Percentiles rank a stretch among this genome's conserved stretches.
Conservation (phyloP, 768 basidiomycete genomes). For the Chlorophyllum brunneum region DNA sequence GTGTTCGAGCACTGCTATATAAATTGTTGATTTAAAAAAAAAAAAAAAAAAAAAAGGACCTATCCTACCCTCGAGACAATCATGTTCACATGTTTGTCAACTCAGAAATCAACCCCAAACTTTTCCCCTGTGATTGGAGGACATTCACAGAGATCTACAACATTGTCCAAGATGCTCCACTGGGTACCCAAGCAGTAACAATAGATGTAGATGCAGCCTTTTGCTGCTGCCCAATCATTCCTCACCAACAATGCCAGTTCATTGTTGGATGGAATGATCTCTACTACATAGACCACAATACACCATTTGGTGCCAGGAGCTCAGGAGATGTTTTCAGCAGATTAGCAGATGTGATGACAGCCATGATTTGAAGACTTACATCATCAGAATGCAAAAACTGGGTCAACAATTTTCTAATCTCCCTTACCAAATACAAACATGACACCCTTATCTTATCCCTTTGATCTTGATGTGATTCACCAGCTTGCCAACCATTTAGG, state of each 20-base stretch:
- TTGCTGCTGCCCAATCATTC: conserved; percentile 27
- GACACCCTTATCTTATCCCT: neutral
- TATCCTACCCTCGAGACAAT: conserved; percentile 25
- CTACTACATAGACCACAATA: conserved; percentile 25
- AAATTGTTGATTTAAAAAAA: no score
- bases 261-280: conserved; percentile 19
- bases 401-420: conserved; percentile 28
- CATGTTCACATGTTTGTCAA: conserved; percentile 25
- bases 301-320: conserved; percentile 25
- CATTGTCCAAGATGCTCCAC: conserved; percentile 22
- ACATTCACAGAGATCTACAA: conserved; percentile 14
- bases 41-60: no score
- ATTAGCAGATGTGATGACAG: conserved; percentile 28
- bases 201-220: conserved; percentile 36
- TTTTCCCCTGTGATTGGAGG: conserved; percentile 26
- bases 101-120: conserved; percentile 22
- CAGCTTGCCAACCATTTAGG: conserved; percentile 22
- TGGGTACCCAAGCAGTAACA: conserved; percentile 29
- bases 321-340: conserved; percentile 28
- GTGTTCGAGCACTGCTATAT: no score
- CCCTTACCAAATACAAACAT: neutral
- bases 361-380: conserved; percentile 12
- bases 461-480: conserved; percentile 9
- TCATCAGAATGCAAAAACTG: conserved; percentile 17
- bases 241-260: conserved; percentile 21